Evolutionary conservation across 176 grass and related monocot genomes (phyloP).

Genomic region (Ensete ventricosum): DNA sequence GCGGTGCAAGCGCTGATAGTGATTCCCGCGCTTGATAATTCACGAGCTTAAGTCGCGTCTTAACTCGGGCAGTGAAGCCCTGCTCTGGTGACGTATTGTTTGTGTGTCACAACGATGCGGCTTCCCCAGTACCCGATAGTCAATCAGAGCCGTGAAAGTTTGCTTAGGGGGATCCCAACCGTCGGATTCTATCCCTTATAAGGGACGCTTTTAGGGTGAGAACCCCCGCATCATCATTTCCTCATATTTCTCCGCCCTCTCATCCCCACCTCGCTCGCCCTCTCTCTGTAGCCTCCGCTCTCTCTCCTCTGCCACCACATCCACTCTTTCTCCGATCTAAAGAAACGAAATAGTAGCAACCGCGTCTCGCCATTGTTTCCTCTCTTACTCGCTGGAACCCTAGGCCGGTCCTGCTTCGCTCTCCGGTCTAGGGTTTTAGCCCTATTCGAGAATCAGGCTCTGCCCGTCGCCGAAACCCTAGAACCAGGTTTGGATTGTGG

Average conservation of each 20-base stretch:
- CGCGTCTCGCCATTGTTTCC: neutral
- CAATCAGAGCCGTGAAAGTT: neutral
- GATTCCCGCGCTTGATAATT: too few relatives aligned
- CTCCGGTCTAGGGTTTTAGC: neutral
- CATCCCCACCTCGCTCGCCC: neutral
- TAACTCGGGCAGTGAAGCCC: neutral
- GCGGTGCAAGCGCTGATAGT: too few relatives aligned
- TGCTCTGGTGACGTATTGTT: neutral
- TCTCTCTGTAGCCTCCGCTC: neutral
- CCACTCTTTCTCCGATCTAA: neutral
- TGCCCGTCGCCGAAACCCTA: neutral
- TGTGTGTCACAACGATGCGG: neutral
- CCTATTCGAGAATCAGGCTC: neutral
- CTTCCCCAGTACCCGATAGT: neutral
- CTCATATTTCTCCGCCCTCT: neutral
- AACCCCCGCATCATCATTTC: neutral
- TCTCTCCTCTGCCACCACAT: neutral
- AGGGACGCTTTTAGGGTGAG: neutral
- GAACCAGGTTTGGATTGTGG: neutral
- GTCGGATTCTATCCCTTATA: neutral
- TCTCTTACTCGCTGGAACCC: neutral
- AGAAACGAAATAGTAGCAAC: neutral
- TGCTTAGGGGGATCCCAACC: neutral
- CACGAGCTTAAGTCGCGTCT: neutral
- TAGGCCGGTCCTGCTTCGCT: neutral